Conservation (phyloP, 176 grass and related monocot species). For the Zoysia pacifica region DNA sequence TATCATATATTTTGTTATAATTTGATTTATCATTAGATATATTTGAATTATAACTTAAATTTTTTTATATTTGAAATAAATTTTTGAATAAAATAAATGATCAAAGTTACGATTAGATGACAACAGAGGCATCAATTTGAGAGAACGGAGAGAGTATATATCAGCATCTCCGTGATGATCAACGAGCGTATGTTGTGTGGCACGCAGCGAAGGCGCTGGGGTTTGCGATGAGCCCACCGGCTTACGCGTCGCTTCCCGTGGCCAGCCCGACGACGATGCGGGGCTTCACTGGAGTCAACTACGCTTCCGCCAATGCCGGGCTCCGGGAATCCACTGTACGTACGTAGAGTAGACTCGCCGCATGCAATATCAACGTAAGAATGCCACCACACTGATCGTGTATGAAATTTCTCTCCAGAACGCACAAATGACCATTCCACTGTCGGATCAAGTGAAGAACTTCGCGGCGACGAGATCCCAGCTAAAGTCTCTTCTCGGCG, state of each 20-base stretch:
- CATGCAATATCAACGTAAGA: neutral
- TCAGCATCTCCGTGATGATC: neutral
- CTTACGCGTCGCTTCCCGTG: constrained; percentile 1
- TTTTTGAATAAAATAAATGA: too few species aligned
- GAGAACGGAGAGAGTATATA: too few species aligned
- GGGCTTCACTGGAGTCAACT: constrained; percentile 37
- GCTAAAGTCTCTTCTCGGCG: neutral
- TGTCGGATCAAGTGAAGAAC: constrained; percentile 14
- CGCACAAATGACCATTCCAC: constrained; percentile 2
- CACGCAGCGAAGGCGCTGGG: constrained; percentile 33
- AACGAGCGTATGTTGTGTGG: neutral
- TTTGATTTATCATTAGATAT: too few species aligned
- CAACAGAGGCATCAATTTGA: too few species aligned
- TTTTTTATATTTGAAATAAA: too few species aligned
- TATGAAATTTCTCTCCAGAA: neutral
- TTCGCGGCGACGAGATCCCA: neutral
- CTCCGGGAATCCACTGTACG: constrained; percentile 23
- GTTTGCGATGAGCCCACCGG: constrained; percentile 42
- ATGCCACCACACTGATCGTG: neutral
- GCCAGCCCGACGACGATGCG: neutral
- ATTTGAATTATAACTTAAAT: too few species aligned
- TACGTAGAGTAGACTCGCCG: neutral
- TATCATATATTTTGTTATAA: too few species aligned
- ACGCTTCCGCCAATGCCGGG: constrained; percentile 44
- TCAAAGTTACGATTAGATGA: too few species aligned